Evolutionary conservation across 805 yeast genomes (phyloP), one percentile per base, ranked within the genome.

Genomic region (Saccharomyces cerevisiae): DNA sequence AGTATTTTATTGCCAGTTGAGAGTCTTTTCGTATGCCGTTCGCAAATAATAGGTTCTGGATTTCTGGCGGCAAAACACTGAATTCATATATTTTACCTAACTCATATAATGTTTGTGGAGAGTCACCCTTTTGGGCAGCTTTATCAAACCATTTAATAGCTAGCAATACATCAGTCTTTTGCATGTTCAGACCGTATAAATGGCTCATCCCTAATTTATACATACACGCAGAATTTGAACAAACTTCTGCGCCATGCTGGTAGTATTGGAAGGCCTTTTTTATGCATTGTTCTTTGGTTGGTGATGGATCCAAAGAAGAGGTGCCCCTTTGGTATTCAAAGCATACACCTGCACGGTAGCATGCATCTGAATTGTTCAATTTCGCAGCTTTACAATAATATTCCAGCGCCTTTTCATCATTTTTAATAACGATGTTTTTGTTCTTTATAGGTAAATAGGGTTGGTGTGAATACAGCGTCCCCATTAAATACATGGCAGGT

Each of bases 331-430:
- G 60, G 48, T 57, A 73, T 65, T 87, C 94, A 61, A 77, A 77
- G 62, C 89, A 81, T 31, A 85, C 85, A 0, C 86, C 94, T 0
- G 83, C 78, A 50, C 92, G 71, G 70, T 84, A 87, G 55, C 83
- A 76, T 9, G 87, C 85, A 52, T 79, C 79, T 0, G 82, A 75
- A 61, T 83, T 83, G 22, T 79, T 77, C 46, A 75, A 75, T 49
- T 73, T 72, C 5, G 89, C 85, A 0, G 89, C 85, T 55, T 78
- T 79, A 30, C 69, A 60, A 66, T 85, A 87, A 50, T 76, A 72
- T 56, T 80, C 81, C 61, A 80, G 82, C 2, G 91, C 90, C 60
- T 79, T 79, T 46, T 67, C 74, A 60, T 80, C 82, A 69, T 85
- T 83, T 54, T 76, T 73, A 17, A 78, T 81, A 14, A 82, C 71